Conservation (phyloP, 2,329 filamentous ascomycete species). For the Stagonosporopsis tanaceti region DNA sequence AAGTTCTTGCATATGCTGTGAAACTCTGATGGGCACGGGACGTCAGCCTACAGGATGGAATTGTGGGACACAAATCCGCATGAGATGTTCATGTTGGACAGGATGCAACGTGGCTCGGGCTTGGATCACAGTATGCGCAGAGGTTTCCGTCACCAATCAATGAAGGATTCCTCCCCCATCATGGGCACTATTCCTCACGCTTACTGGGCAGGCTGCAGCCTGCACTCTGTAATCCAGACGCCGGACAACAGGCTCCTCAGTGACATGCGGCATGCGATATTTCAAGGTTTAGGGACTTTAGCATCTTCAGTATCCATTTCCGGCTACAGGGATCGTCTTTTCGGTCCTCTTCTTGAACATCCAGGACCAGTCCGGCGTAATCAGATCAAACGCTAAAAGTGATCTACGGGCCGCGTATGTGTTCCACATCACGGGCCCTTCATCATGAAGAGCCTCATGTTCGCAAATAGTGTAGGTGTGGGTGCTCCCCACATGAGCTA, state of each 20-base stretch:
- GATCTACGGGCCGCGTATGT: constrained; percentile 7
- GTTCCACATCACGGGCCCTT: constrained; percentile 3
- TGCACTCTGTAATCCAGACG: background rate
- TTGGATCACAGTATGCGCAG: background rate
- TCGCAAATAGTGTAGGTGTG: constrained; percentile 12
- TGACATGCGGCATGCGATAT: constrained; percentile 5
- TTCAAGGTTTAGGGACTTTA: background rate
- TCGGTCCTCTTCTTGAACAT: background rate
- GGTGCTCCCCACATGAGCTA: constrained; percentile 20
- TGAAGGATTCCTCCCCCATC: background rate
- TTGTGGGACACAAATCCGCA: background rate
- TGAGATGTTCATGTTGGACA: background rate
- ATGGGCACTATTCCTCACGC: background rate
- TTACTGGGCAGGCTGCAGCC: background rate
- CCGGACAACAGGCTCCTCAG: background rate
- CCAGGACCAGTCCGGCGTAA: background rate
- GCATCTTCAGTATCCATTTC: background rate
- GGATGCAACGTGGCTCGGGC: background rate
- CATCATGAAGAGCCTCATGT: constrained; percentile 6
- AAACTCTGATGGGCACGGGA: constrained; percentile 21
- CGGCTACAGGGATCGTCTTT: background rate
- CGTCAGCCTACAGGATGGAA: constrained; percentile 14
- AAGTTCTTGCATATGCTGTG: constrained; percentile 21
- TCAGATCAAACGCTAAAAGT: background rate
- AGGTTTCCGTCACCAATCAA: background rate